Base-by-base conservation (phyloP, 306 rosid species). In the Purshia tridentata region DNA sequence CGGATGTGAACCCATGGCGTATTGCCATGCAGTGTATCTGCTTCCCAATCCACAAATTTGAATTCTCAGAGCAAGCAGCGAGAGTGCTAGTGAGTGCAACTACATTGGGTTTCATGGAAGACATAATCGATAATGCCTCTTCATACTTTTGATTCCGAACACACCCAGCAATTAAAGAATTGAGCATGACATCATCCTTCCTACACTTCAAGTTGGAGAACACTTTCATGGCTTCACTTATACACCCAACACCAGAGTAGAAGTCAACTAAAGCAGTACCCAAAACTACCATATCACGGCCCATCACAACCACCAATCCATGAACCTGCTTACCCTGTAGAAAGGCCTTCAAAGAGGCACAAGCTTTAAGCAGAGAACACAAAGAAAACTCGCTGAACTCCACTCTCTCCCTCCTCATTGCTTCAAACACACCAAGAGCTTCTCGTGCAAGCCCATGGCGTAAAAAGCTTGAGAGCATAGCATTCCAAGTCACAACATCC, bases 401-500 rank as follows among this genome's bases (percentile, higher is more conserved):
- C 62, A 89, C 80, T 54, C 76, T 70, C 56, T 81, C 85, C 65
- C 59, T 80, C 77, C 77, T 83, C 97, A 84, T 89, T n/a, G 68
- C 84, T 56, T 68, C 70, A 20, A 84, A 75, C 80, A 84, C 83
- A 13, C 77, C 63, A 23, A 87, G 71, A 4, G 87, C 88, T 72
- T 89, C 79, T 29, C 1, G 50, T 0, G 88, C 90, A 85, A 67
- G 83, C 64, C 83, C 83, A 3, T 73, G 71, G 59, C 86, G 71
- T 8, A 80, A 57, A 74, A 64, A 87, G 70, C 80, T 69, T 0
- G 88, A 84, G 64, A 84, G 74, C 87, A 84, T 35, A 50, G 86
- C 75, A 6, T 90, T 85, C 91, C 91, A 88, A 49, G 93, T 84
- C 10, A 86, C 88, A 65, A 88, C 83, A 64, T 88, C 96, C 70